These are phyloP conservation scores for Acanthamoeba royreba DNA, from an alignment of 208 protist genomes.

Conservation along the genomic window DNA sequence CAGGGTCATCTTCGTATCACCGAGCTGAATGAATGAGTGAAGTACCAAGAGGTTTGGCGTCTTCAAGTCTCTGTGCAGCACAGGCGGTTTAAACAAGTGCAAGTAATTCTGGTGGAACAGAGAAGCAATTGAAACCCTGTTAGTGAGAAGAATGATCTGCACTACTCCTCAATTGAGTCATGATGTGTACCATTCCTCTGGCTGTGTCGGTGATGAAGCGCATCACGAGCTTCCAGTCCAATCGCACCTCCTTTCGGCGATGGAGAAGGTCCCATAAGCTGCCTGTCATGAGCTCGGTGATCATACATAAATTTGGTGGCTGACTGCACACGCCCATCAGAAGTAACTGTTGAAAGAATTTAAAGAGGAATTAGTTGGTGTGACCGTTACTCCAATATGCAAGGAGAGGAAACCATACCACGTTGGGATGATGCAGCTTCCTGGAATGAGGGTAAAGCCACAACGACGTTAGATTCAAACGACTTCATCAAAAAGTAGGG, in stretches of 20 bases:
- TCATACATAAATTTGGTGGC: slow-evolving; percentile 17
- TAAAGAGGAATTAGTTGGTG: neutral
- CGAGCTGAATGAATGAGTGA: neutral
- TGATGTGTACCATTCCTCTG: slow-evolving; percentile 4
- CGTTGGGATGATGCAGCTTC: slow-evolving; percentile 38
- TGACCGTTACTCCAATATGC: neutral
- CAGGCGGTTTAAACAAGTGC: slow-evolving; percentile 41
- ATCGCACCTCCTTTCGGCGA: neutral
- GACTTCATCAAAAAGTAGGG: neutral
- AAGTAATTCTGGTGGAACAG: slow-evolving; percentile 40
- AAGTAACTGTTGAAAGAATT: neutral
- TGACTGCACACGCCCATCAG: neutral
- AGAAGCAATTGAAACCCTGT: neutral
- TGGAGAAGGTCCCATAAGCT: slow-evolving; percentile 36
- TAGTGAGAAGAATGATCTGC: neutral
- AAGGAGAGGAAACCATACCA: neutral
- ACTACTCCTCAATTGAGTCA: neutral
- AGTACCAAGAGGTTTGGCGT: slow-evolving; percentile 49
- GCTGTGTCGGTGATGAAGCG: neutral
- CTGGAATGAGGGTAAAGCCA: neutral
- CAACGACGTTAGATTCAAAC: slow-evolving; percentile 21
- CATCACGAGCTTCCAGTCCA: neutral
- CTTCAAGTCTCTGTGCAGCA: slow-evolving; percentile 42
- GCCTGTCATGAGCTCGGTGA: slow-evolving; percentile 24
- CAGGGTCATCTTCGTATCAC: neutral